Conservation (phyloP, 306 rosid genomes). For the Boehmeria nivea region DNA sequence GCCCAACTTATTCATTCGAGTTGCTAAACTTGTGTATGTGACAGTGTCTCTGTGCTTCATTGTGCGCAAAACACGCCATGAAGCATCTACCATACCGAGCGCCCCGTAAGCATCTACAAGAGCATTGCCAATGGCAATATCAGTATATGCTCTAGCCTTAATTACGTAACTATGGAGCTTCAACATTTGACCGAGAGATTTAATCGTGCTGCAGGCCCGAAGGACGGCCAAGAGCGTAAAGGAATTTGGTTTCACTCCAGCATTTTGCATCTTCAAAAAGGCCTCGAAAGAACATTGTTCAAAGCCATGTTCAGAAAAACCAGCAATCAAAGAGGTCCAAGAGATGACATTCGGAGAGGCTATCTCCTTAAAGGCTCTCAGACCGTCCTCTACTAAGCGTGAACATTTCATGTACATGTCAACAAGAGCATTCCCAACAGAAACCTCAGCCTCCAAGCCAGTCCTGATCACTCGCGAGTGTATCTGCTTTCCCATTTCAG, state of each 20-base stretch:
- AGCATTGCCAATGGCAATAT: slow-evolving; percentile 54
- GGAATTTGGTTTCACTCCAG: slow-evolving; percentile 55
- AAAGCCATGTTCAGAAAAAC: slow-evolving; percentile 50
- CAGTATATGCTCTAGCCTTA: slow-evolving; percentile 37
- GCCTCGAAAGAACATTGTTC: slow-evolving; percentile 38
- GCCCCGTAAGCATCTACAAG: slow-evolving; percentile 70
- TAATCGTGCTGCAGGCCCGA: slow-evolving; percentile 37
- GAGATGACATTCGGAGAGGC: slow-evolving; percentile 44
- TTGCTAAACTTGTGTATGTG: slow-evolving; percentile 57
- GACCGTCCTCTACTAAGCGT: slow-evolving; percentile 24
- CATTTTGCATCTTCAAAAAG: slow-evolving; percentile 47
- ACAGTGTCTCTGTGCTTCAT: slow-evolving; percentile 48
- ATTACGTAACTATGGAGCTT: slow-evolving; percentile 49
- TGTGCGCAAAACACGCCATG: slow-evolving; percentile 39
- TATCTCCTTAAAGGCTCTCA: slow-evolving; percentile 44
- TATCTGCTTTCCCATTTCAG: slow-evolving; percentile 49
- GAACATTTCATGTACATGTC: slow-evolving; percentile 73
- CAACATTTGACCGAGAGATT: slow-evolving; percentile 33
- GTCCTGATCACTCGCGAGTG: slow-evolving; percentile 40
- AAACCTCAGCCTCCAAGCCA: slow-evolving; percentile 51
- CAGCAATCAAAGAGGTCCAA: slow-evolving; percentile 70
- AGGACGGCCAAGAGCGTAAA: slow-evolving; percentile 46
- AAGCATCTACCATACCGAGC: slow-evolving; percentile 40
- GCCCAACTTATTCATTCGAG: slow-evolving; percentile 51
- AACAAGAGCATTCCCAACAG: slow-evolving; percentile 50